Base-by-base conservation (phyloP, 805 yeast species). In the Vanderwaltozyma tropicalis region DNA sequence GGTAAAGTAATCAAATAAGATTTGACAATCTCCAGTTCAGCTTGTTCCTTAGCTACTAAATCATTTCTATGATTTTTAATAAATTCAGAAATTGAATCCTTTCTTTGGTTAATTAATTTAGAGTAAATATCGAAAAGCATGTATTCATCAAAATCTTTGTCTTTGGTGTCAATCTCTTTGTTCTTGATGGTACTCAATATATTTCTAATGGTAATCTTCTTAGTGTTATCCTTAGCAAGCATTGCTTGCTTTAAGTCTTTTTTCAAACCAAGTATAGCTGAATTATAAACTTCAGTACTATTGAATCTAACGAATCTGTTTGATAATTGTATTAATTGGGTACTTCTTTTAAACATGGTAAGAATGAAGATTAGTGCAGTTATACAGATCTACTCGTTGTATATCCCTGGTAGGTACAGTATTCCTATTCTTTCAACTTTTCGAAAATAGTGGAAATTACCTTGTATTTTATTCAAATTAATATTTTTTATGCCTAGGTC, bases 31-130 rank as follows among this genome's bases (percentile, higher is more conserved):
- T 43, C 54, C 21, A 67, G 48, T 54, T 77, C 80, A 15, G 55
- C 50, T 17, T 53, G 46, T 55, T 78, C 84, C 38, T 66, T 68
- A n/a, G 64, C 69, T 1, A 68, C 78, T 41, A 77, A 57, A 42
- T 78, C 83, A 3, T 48, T 53, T 45, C 84, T 67, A 9, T 62
- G 54, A 36, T 71, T 70, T 14, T 58, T 55, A 11, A 46, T 34
- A 48, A 69, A 78, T 47, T 74, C 74, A 10, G 53, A 60, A 31
- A 68, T 67, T 1, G 80, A 68, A 41, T 72, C 74, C 20, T 45
- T 48, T 43, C 81, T 64, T 46, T 74, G 76, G 17, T 62, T 58
- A 24, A 74, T 59, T 45, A 74, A 54, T 39, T 71, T 73, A 16
- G 63, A 53, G 43, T 65, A 61, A 2, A 60, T 44, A 24, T 63